Evolutionary conservation across 2,329 filamentous ascomycete species (phyloP), one percentile per base, ranked within the genome.

Genomic region (Cordyceps fumosorosea): DNA sequence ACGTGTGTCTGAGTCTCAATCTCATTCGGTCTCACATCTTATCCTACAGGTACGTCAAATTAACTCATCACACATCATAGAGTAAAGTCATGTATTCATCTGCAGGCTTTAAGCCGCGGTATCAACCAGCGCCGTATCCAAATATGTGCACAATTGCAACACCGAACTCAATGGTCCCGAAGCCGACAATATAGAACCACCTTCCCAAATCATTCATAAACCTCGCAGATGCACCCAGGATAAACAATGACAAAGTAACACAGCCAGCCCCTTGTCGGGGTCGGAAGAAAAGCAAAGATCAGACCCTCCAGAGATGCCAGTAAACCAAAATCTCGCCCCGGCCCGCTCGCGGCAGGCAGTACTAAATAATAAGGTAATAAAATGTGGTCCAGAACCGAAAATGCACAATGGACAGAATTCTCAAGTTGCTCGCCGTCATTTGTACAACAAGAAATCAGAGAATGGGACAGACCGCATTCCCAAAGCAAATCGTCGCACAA

Each of bases 401-500:
- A 48, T 62, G 47, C 52, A 20, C 24, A 29, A 62, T 62, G 47
- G 60, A 62, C 54, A 44, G 22, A 48, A 63, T 51, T 58, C 56
- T 42, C 42, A 60, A 63, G 56, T 56, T 55, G 62, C 62, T 60
- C 58, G 62, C 62, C 56, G 50, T 59, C 56, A 60, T 60, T 57
- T 55, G 62, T 63, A 63, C 62, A 63, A 56, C 50, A 50, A 58
- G 53, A 57, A 63, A 63, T 59, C 62, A 63, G 65, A 71, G 67
- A 69, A 67, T 65, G 63, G 16, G 66, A 67, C 63, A 20, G 26
- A 66, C 65, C 69, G 67, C 66, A 69, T 72, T 68, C 69, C 69
- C 67, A 65, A 69, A 51, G 20, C 45, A 56, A 22, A 69, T 67
- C 65, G 67, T 67, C 71, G 71, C 69, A 71, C 58, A 70, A 32